A percentile compares a stretch with the other conserved stretches of the same genome.
Conservation (phyloP, 2,329 filamentous ascomycete species). For the Zymoseptoria brevis region DNA sequence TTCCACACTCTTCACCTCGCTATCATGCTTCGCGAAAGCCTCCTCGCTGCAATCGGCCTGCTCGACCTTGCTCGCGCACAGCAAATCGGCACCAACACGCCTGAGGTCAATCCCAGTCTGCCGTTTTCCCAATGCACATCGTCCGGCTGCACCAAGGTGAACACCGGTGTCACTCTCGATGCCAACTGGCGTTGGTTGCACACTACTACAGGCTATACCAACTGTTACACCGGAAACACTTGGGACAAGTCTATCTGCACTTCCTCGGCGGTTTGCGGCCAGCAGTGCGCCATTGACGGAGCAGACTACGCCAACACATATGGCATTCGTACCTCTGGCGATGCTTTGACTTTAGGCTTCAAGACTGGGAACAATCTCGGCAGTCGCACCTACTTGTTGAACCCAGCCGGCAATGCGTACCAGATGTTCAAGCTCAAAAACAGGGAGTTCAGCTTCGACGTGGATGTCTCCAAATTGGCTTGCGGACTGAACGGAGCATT, state of each 20-base stretch:
- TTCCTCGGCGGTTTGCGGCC: conserved; percentile 39
- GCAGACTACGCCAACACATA: conserved; percentile 50
- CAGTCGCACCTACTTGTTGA: conserved; percentile 57
- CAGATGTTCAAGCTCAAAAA: conserved; percentile 57
- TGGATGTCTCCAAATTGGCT: conserved; percentile 59
- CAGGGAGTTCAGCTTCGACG: conserved; percentile 65
- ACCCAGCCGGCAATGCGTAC: conserved; percentile 51
- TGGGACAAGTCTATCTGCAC: conserved; percentile 37
- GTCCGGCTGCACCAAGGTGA: conserved; percentile 33
- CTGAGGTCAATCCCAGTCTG: conserved; percentile 36
- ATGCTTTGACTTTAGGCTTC: conserved; percentile 41
- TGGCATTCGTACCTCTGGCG: conserved; percentile 45
- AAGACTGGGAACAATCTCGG: conserved; percentile 31
- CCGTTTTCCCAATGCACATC: conserved; percentile 30
- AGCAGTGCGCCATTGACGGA: conserved; percentile 51
- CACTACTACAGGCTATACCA: conserved; percentile 37
- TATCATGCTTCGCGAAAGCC: neutral
- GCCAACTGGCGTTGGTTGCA: conserved; percentile 47
- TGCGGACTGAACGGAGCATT: conserved; percentile 66
- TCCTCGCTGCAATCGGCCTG: neutral
- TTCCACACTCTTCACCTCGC: neutral
- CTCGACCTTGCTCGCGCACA: conserved; percentile 19
- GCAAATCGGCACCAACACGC: conserved; percentile 34
- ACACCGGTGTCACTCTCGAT: conserved; percentile 34
- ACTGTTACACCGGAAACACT: conserved; percentile 42